Evolutionary conservation across 2,329 filamentous ascomycete genomes (phyloP), one percentile per base, ranked within the genome.

Genomic region (Fusarium anthophilum): DNA sequence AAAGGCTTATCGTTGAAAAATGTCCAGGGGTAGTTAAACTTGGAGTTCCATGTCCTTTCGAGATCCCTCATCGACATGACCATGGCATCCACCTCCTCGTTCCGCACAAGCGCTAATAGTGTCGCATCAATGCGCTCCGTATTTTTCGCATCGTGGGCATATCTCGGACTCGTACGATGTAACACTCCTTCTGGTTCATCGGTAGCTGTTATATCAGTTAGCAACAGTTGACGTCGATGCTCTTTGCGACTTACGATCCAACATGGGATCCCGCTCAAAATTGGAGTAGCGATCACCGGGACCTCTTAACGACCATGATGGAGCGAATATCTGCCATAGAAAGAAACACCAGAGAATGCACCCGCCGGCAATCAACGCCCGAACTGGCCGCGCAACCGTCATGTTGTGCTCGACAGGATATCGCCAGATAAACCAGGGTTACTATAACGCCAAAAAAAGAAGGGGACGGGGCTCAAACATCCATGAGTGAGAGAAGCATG

Each of bases 1-100:
- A 99, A 99, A 22, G 94, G 94, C 59, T 94, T 92, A 80, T 99
- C 96, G 84, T 99, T 99, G 88, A 99, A 97, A 83, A 99, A 99
- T 14, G 95, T 98, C 94, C 96, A 99, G 0, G 96, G 96, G 81
- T 99, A 99, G 86, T 99, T 99, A 90, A 98, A 99, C 81, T 99
- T 99, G 87, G 91, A 87, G 80, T 99, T 99, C 95, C 95, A 99
- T 2, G 96, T 98, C 75, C 93, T 87, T 85, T 99, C 96, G 69
- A 99, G 88, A 80, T 99, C 96, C 63, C 84, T 84, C 94, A 99
- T 99, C 32, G 95, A 94, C 80, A 92, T 90, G 32, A 98, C 86
- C 87, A 99, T 93, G 53, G 92, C 93, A 28, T 91, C 85, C 35
- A 98, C 85, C 86, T 99, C 96, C 80, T 94, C 91, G 80, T 99